Evolutionary conservation across 1,139 yeast species (phyloP).

Genomic region (Blastobotrys raffinosifermentans): DNA sequence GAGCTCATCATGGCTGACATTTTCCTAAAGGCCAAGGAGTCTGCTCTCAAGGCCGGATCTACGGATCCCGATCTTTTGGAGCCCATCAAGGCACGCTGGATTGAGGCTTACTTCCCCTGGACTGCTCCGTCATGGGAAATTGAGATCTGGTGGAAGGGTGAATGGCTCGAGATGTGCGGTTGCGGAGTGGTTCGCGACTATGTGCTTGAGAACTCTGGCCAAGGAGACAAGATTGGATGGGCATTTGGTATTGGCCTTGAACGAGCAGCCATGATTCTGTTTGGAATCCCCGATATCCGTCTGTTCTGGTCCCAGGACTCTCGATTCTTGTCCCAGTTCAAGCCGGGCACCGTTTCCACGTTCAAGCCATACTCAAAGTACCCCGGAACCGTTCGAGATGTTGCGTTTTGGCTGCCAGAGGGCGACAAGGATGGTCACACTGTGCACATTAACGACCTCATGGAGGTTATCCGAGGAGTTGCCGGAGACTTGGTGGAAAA

Average conservation of each 20-base stretch:
- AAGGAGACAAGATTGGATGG: slow-evolving; percentile 69
- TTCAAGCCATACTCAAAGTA: slow-evolving; percentile 88
- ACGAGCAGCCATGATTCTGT: slow-evolving; percentile 89
- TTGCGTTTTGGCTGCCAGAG: slow-evolving; percentile 80
- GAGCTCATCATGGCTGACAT: slow-evolving; percentile 80
- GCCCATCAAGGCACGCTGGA: slow-evolving; percentile 89
- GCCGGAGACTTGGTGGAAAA: slow-evolving; percentile 90
- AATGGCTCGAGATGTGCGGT: slow-evolving; percentile 97
- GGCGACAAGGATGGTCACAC: slow-evolving; percentile 26
- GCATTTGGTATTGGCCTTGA: slow-evolving; percentile 97
- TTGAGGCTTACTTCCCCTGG: slow-evolving; percentile 96
- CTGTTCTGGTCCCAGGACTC: slow-evolving; percentile 86
- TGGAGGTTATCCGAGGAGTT: slow-evolving; percentile 77
- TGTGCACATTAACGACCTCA: slow-evolving; percentile 82
- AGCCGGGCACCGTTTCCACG: slow-evolving; percentile 54
- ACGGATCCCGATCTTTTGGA: slow-evolving; percentile 58
- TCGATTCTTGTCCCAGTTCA: slow-evolving; percentile 70
- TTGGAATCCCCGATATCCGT: slow-evolving; percentile 93
- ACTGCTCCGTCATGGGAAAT: slow-evolving; percentile 98
- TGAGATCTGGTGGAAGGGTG: slow-evolving; percentile 98
- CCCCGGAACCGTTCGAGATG: slow-evolving; percentile 82
- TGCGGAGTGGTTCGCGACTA: slow-evolving; percentile 85
- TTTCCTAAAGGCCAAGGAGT: slow-evolving; percentile 64
- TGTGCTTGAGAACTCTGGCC: slow-evolving; percentile 67
- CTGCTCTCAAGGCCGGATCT: slow-evolving; percentile 64